Percentiles rank a stretch among this genome's conserved stretches.
These are phyloP conservation scores for Cutaneotrichosporon sp. DNA, from an alignment of 1,284 basidiomycete genomes.

Conservation along the genomic window DNA sequence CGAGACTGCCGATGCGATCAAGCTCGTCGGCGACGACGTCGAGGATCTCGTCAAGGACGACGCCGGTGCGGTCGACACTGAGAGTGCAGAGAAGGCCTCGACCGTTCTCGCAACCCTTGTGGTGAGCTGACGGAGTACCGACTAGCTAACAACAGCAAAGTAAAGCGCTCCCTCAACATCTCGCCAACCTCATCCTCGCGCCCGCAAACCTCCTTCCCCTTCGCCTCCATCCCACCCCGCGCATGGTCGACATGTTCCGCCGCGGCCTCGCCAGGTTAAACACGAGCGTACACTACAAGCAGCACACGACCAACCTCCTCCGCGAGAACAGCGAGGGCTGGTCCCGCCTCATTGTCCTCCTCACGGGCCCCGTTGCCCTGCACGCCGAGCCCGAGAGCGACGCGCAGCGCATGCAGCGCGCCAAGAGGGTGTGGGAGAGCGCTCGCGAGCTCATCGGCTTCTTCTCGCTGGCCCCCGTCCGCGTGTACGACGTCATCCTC, in stretches of 20 bases:
- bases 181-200: constrained; percentile 34
- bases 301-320: constrained; percentile 96
- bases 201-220: constrained; percentile 32
- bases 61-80: not conserved
- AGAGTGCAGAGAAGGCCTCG: constrained; percentile 7
- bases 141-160: constrained; percentile 8
- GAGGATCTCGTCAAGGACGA: constrained; percentile 6
- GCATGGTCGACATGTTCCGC: constrained; percentile 29
- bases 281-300: constrained; percentile 70
- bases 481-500: constrained; percentile 89
- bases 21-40: constrained; percentile 10
- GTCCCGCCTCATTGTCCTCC: constrained; percentile 82
- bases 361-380: constrained; percentile 64
- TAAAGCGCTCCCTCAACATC: constrained; percentile 25
- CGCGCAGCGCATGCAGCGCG: constrained; percentile 58
- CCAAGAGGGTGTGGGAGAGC: constrained; percentile 77
- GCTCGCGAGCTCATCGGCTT: constrained; percentile 88
- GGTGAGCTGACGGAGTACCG: constrained; percentile 10
- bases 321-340: constrained; percentile 98
- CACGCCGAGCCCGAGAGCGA: constrained; percentile 13
- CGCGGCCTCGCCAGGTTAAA: constrained; percentile 36
- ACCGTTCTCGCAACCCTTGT: constrained; percentile 14
- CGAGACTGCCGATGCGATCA: constrained; percentile 21
- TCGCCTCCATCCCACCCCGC: constrained; percentile 37
- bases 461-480: constrained; percentile 93